These are phyloP conservation scores for Serendipita sp. DNA, from an alignment of 768 basidiomycete genomes.

Conservation along the genomic window DNA sequence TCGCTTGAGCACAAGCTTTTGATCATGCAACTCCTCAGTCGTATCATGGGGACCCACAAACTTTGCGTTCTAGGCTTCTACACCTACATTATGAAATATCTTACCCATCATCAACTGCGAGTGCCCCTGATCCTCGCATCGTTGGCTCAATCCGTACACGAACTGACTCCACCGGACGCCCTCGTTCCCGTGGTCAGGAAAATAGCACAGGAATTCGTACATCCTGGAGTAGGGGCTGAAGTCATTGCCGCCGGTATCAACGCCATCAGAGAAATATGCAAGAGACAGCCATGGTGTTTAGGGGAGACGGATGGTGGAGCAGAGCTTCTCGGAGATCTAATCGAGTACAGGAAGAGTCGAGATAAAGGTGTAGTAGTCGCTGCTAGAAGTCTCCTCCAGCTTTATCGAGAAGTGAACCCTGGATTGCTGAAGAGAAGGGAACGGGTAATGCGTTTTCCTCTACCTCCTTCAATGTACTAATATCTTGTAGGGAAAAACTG, in stretches of 20 bases:
- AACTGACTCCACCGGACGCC: constrained; percentile 85
- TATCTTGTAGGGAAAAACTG: constrained; percentile 63
- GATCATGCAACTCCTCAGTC: constrained; percentile 88
- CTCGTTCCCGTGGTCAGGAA: constrained; percentile 80
- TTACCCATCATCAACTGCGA: constrained; percentile 79
- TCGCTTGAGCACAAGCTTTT: constrained; percentile 94
- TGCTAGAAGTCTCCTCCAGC: constrained; percentile 66
- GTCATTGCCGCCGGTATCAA: constrained; percentile 96
- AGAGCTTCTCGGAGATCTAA: constrained; percentile 61
- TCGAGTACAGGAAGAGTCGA: constrained; percentile 88
- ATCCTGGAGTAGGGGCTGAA: constrained; percentile 90
- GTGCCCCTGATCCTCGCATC: constrained; percentile 87
- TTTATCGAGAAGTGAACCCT: constrained; percentile 95
- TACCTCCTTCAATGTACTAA: constrained; percentile 7
- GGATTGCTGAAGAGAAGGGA: constrained; percentile 79
- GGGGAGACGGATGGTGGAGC: constrained; percentile 46
- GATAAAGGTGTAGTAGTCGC: constrained; percentile 90
- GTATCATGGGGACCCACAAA: constrained; percentile 86
- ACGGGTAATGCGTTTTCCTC: constrained; percentile 29
- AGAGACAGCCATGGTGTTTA: constrained; percentile 92
- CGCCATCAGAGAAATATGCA: constrained; percentile 84
- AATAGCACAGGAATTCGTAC: constrained; percentile 88
- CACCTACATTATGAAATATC: constrained; percentile 78
- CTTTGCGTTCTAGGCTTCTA: constrained; percentile 89
- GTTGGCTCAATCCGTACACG: constrained; percentile 88